Evolutionary conservation across 2,329 filamentous ascomycete species (phyloP).

Genomic region (Penicillium frequentans): DNA sequence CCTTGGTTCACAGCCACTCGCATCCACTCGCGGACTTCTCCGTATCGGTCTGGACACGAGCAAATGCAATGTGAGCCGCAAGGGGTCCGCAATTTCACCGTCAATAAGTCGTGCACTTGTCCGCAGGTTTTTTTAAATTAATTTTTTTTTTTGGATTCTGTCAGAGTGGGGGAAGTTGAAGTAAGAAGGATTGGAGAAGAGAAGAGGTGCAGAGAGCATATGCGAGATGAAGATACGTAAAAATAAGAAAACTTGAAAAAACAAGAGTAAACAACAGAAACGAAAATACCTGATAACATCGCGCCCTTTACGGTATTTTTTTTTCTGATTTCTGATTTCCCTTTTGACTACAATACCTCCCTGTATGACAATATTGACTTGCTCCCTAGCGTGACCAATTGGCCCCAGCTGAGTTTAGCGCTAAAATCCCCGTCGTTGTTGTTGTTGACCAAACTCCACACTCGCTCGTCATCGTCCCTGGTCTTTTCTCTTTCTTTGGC

Average conservation of each 20-base stretch:
- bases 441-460: constrained; percentile 19
- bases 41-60: constrained; percentile 19
- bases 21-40: constrained; percentile 21
- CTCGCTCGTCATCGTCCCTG: neutral
- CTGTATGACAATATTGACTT: constrained; percentile 12
- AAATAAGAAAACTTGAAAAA: neutral
- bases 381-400: constrained; percentile 21
- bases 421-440: constrained; percentile 16
- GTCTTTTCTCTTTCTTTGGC: constrained; percentile 3
- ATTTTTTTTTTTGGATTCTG: neutral
- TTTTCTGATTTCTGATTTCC: no score
- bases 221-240: neutral
- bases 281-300: neutral
- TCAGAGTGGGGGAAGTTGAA: neutral
- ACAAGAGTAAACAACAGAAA: neutral
- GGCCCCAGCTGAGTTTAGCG: constrained; percentile 18
- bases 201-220: neutral
- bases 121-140: neutral
- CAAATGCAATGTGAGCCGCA: constrained; percentile 26
- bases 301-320: no score
- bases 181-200: neutral
- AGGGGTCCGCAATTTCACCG: constrained; percentile 13
- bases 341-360: neutral
- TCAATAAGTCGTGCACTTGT: constrained; percentile 4
- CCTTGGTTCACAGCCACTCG: constrained; percentile 2